Percentiles rank a stretch among this genome's conserved stretches.
phyloP scores from a whole-genome alignment of 2,329 filamentous ascomycete genomes.

The Endocalyx cinctus region DNA sequence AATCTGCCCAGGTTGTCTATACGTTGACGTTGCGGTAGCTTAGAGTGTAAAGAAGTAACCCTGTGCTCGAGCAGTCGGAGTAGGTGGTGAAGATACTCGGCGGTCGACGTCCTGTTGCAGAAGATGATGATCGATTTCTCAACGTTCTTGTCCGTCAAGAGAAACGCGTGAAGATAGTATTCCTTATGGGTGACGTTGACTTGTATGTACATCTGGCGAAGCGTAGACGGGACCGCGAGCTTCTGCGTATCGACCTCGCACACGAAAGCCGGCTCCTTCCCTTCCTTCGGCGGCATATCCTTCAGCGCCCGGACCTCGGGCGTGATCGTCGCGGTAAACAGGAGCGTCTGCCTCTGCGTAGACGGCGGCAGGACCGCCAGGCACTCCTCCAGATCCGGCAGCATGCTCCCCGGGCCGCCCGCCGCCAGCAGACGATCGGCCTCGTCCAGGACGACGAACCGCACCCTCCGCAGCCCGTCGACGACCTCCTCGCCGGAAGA shows the following conservation, averaged over 20 bases:
- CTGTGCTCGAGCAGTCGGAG: conserved; percentile 82
- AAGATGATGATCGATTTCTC: conserved; percentile 85
- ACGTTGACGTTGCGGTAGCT: conserved; percentile 77
- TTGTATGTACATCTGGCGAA: conserved; percentile 81
- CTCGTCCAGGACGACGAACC: conserved; percentile 90
- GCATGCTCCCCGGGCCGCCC: conserved; percentile 75
- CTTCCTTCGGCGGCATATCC: conserved; percentile 63
- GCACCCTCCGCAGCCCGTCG: conserved; percentile 70
- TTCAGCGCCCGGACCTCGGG: conserved; percentile 86
- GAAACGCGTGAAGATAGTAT: conserved; percentile 86
- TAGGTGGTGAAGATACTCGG: conserved; percentile 83
- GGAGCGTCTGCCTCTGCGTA: conserved; percentile 77
- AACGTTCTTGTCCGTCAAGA: conserved; percentile 71
- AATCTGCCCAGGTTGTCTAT: conserved; percentile 87
- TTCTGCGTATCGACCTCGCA: conserved; percentile 78
- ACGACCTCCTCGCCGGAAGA: conserved; percentile 90
- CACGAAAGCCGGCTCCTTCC: conserved; percentile 75
- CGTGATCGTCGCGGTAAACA: conserved; percentile 95
- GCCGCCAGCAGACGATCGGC: conserved; percentile 82
- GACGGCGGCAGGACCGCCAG: conserved; percentile 75
- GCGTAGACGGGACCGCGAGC: conserved; percentile 73
- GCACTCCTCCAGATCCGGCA: conserved; percentile 90
- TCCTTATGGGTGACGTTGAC: conserved; percentile 90
- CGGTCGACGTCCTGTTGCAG: conserved; percentile 86
- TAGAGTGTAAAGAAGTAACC: conserved; percentile 86